Conservation (phyloP, 2,329 filamentous ascomycete species). For the Cordyceps cicadae region DNA sequence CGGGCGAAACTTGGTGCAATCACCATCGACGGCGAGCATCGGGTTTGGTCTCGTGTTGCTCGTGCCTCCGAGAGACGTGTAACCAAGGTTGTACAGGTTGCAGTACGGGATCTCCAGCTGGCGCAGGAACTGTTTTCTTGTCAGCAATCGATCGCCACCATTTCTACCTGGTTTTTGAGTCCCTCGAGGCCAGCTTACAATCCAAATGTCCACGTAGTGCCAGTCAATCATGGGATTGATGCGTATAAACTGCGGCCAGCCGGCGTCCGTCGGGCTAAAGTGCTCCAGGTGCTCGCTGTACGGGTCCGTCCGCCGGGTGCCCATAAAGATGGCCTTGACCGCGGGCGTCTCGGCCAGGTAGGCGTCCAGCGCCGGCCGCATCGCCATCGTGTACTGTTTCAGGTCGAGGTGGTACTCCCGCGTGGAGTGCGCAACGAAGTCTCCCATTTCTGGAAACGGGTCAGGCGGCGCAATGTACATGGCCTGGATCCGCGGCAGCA, state of each 20-base stretch:
- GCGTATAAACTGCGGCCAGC: slow-evolving; percentile 88
- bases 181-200: slow-evolving; percentile 47
- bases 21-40: slow-evolving; percentile 41
- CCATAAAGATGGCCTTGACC: slow-evolving; percentile 51
- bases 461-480: slow-evolving; percentile 84
- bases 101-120: slow-evolving; percentile 78
- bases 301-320: slow-evolving; percentile 84
- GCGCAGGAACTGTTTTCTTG: slow-evolving; percentile 59
- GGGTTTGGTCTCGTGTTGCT: slow-evolving; percentile 89
- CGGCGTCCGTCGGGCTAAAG: slow-evolving; percentile 81
- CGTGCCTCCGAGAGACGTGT: slow-evolving; percentile 85
- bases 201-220: slow-evolving; percentile 94
- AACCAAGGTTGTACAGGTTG: slow-evolving; percentile 75
- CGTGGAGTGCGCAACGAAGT: slow-evolving; percentile 65
- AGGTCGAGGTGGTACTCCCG: slow-evolving; percentile 66
- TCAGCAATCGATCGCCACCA: slow-evolving; percentile 12
- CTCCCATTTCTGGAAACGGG: slow-evolving; percentile 78
- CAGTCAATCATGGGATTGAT: slow-evolving; percentile 95
- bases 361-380: slow-evolving; percentile 70
- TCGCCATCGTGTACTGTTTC: slow-evolving; percentile 64
- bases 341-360: slow-evolving; percentile 59
- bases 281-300: slow-evolving; percentile 70
- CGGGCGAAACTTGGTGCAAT: slow-evolving; percentile 48
- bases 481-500: slow-evolving; percentile 48
- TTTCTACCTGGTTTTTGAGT: neutral